These are phyloP conservation scores for Aspergillus coremiiformis DNA, from an alignment of 495 filamentous ascomycete species.

Conservation along the genomic window DNA sequence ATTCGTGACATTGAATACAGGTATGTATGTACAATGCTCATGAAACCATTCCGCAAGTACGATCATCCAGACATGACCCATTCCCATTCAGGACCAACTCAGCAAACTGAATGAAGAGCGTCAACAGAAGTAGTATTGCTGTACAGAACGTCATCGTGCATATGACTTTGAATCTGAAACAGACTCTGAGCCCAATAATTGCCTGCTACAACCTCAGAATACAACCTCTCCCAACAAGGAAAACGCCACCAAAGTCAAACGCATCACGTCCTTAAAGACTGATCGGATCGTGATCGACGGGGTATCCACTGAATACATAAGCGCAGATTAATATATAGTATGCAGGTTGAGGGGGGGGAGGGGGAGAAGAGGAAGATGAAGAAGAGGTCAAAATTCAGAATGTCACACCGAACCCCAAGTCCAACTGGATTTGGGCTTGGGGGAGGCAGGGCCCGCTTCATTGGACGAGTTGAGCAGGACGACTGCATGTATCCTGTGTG, in stretches of 20 bases:
- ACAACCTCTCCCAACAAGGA: background rate
- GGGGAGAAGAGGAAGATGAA: background rate
- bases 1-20: too few relatives aligned
- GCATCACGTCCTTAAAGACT: background rate
- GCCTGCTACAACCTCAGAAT: background rate
- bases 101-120: background rate
- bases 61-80: too few relatives aligned
- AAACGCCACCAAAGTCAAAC: background rate
- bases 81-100: background rate
- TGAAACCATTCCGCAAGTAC: too few relatives aligned
- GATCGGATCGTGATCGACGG: slow-evolving; percentile 1
- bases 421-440: background rate
- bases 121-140: background rate
- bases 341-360: background rate
- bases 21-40: too few relatives aligned
- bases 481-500: background rate
- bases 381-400: background rate
- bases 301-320: slow-evolving; percentile 12
- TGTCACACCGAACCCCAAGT: background rate
- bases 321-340: background rate
- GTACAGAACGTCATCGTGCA: background rate
- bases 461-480: background rate
- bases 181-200: background rate
- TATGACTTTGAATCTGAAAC: background rate
- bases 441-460: background rate